These are phyloP conservation scores for Saturnispora kantuleensis DNA, from an alignment of 805 yeast genomes.

Conservation along the genomic window DNA sequence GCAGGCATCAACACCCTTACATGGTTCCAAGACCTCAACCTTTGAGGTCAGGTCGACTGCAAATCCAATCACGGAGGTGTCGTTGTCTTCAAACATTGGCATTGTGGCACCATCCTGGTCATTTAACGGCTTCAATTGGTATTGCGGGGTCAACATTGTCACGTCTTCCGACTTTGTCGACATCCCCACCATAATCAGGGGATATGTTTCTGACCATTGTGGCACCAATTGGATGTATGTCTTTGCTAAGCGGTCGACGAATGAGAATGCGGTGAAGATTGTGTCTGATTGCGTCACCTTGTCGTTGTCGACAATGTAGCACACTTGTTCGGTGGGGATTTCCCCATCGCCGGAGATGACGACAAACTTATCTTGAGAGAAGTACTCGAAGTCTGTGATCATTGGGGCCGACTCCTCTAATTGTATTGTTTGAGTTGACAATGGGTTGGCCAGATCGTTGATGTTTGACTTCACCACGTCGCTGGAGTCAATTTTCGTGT, in stretches of 20 bases:
- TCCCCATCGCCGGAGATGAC: constrained; percentile 5
- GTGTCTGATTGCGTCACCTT: background rate
- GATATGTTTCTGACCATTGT: constrained; percentile 31
- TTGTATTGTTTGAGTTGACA: constrained; percentile 14
- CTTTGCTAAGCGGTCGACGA: constrained; percentile 21
- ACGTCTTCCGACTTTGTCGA: constrained; percentile 61
- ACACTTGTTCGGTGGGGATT: constrained; percentile 1
- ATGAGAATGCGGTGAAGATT: constrained; percentile 7
- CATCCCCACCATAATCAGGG: constrained; percentile 36
- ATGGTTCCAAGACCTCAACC: constrained; percentile 40
- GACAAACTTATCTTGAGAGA: constrained; percentile 1
- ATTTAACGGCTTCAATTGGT: constrained; percentile 40
- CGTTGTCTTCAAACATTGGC: constrained; percentile 62
- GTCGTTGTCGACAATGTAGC: background rate
- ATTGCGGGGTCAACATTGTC: constrained; percentile 31
- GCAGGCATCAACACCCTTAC: constrained; percentile 46
- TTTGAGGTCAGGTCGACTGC: constrained; percentile 47
- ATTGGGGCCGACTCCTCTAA: constrained; percentile 4
- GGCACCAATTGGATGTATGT: constrained; percentile 34
- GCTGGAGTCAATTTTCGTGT: background rate
- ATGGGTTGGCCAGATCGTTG: background rate
- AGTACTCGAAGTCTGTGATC: constrained; percentile 5
- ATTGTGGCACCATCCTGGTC: constrained; percentile 66
- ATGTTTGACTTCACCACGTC: background rate
- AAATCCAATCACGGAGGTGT: constrained; percentile 63